Evolutionary conservation across 129 eudicot genomes (phyloP).

Genomic region (Artemisia annua): DNA sequence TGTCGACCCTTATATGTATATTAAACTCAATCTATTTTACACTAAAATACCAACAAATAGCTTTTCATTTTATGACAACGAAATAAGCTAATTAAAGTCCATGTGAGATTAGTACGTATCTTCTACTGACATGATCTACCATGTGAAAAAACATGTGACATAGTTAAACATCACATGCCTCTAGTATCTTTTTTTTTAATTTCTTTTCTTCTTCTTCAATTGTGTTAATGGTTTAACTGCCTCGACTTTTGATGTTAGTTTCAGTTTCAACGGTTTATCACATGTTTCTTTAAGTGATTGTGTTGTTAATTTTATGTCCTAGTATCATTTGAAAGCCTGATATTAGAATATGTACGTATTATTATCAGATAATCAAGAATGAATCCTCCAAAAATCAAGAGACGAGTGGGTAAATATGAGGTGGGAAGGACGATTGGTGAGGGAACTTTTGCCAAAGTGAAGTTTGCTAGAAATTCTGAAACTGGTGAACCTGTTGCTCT

Average conservation of each 20-base stretch:
- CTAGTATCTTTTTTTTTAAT: no score
- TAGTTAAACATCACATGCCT: no score
- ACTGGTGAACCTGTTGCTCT: slow-evolving; percentile 82
- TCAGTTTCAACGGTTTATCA: not conserved
- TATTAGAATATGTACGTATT: not conserved
- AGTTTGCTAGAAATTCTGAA: slow-evolving; percentile 86
- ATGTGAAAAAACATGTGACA: no score
- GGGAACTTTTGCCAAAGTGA: slow-evolving; percentile 97
- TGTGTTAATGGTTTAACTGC: no score
- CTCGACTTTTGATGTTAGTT: not conserved
- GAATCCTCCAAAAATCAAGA: slow-evolving; percentile 76
- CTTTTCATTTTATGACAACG: no score
- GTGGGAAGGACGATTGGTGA: slow-evolving; percentile 96
- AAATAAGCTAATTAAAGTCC: no score
- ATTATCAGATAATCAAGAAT: slow-evolving; percentile 33
- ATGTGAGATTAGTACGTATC: no score
- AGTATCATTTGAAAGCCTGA: not conserved
- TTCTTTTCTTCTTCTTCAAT: no score
- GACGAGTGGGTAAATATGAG: slow-evolving; percentile 90
- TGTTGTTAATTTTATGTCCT: not conserved
- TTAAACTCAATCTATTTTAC: no score
- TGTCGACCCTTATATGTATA: no score
- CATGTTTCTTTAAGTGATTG: not conserved
- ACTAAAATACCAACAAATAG: no score
- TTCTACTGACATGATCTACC: no score